Base-by-base conservation (phyloP, 345 rosid genomes). In the Dovyalis caffra region DNA sequence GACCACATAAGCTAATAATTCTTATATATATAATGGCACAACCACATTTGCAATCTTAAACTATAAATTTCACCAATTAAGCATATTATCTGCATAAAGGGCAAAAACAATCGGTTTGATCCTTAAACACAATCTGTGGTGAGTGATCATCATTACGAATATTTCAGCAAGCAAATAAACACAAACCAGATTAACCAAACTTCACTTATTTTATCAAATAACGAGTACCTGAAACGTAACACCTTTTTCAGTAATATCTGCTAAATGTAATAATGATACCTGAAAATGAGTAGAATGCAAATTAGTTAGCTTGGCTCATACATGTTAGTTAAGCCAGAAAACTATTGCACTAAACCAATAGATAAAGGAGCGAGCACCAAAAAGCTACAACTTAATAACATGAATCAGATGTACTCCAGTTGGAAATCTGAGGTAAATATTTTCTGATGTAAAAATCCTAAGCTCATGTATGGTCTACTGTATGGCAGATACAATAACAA, bases 191-290 rank as follows among this genome's bases (percentile, higher is more conserved):
- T 62, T 51, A 40, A 61, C 53, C 29, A 14, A 34, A 73, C 20
- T 47, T 79, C 65, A 49, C 70, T 40, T 66, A 21, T 3, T 28
- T 26, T 12, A 31, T 5, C 26, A 1, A 23, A 43, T 18, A 45
- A 43, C 53, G 40, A 40, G 70, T 77, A 88, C 94, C 90, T 91
- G 97, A 87, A 91, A 91, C 33, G 89, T 90, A 66, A 91, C 97
- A 10, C 97, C 97, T 74, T 84, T 68, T 78, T 91, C 97, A 43
- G 94, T 89, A 69, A 91, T 90, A 69, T 91, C 93, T 69, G 97
- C 92, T 78, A 91, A 85, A 83, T 88, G 97, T 69, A 91, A 80
- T 70, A 91, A 79, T 25, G 97, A 91, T 31, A 91, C 97, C 97
- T 91, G 82, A 63, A 77, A 56, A 64, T 23, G n/a, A n/a, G n/a